Conservation (phyloP, 805 yeast genomes). For the Diddensiella santjacobensis region DNA sequence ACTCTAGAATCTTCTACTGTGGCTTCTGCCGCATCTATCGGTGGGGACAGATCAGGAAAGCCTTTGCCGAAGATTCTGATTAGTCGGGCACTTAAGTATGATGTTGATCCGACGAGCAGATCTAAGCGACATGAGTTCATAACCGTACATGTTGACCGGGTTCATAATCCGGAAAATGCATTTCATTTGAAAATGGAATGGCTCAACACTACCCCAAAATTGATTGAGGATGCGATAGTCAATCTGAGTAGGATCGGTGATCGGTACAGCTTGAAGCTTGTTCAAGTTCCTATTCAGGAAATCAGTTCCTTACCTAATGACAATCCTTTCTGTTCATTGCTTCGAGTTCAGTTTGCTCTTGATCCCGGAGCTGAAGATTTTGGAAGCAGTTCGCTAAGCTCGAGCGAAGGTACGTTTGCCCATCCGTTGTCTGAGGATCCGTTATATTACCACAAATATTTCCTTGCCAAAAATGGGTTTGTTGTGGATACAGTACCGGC, state of each 20-base stretch:
- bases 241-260: conserved; percentile 82
- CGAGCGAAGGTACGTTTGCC: not conserved
- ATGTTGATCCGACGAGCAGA: conserved; percentile 67
- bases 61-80: conserved; percentile 31
- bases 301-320: conserved; percentile 66
- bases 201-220: conserved; percentile 83
- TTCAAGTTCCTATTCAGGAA: conserved; percentile 91
- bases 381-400: not conserved
- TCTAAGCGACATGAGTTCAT: conserved; percentile 77
- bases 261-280: conserved; percentile 71
- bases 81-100: conserved; percentile 62
- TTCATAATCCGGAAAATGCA: conserved; percentile 92
- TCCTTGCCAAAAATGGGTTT: conserved; percentile 69
- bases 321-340: conserved; percentile 87
- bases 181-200: conserved; percentile 89
- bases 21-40: not conserved
- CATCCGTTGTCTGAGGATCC: conserved; percentile 35
- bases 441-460: conserved; percentile 69
- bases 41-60: not conserved
- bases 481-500: conserved; percentile 79
- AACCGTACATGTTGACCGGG: conserved; percentile 83
- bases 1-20: not conserved
- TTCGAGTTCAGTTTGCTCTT: conserved; percentile 59
- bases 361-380: conserved; percentile 36
- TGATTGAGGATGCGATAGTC: conserved; percentile 72